Evolutionary conservation across 495 filamentous ascomycete genomes (phyloP).

Genomic region (Hypomontagnella monticulosa): DNA sequence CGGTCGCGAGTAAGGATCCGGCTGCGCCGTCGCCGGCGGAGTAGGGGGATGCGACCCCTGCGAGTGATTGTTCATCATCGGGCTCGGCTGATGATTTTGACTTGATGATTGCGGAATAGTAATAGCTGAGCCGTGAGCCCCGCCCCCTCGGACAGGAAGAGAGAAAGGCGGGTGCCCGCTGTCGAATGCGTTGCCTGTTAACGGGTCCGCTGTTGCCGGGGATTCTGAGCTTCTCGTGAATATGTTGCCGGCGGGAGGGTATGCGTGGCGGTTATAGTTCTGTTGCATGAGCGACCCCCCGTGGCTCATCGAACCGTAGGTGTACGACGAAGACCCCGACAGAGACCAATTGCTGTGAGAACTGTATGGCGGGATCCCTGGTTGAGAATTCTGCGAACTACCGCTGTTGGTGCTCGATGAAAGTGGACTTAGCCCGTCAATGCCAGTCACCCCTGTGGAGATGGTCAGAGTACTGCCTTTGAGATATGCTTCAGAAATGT

Average conservation of each 20-base stretch:
- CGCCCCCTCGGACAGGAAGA: slow-evolving; percentile 46
- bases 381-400: slow-evolving; percentile 61
- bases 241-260: slow-evolving; percentile 61
- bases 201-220: slow-evolving; percentile 43
- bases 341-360: slow-evolving; percentile 62
- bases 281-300: slow-evolving; percentile 46
- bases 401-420: slow-evolving; percentile 66
- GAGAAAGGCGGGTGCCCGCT: slow-evolving; percentile 46
- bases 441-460: slow-evolving; percentile 55
- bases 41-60: slow-evolving; percentile 65
- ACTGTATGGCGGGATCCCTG: slow-evolving; percentile 56
- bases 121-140: slow-evolving; percentile 42
- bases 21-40: slow-evolving; percentile 66
- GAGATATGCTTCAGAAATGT: neutral
- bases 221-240: slow-evolving; percentile 51
- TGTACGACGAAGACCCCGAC: slow-evolving; percentile 62
- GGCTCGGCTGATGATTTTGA: slow-evolving; percentile 37
- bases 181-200: slow-evolving; percentile 43
- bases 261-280: slow-evolving; percentile 57
- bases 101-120: slow-evolving; percentile 31
- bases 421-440: slow-evolving; percentile 69
- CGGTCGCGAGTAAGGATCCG: slow-evolving; percentile 71
- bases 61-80: slow-evolving; percentile 44
- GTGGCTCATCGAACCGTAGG: slow-evolving; percentile 58
- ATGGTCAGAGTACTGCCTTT: slow-evolving; percentile 57